Percentiles rank a stretch among this genome's conserved stretches.
These are phyloP conservation scores for Aquilaria malaccensis DNA, from an alignment of 345 rosid genomes.

Conservation along the genomic window DNA sequence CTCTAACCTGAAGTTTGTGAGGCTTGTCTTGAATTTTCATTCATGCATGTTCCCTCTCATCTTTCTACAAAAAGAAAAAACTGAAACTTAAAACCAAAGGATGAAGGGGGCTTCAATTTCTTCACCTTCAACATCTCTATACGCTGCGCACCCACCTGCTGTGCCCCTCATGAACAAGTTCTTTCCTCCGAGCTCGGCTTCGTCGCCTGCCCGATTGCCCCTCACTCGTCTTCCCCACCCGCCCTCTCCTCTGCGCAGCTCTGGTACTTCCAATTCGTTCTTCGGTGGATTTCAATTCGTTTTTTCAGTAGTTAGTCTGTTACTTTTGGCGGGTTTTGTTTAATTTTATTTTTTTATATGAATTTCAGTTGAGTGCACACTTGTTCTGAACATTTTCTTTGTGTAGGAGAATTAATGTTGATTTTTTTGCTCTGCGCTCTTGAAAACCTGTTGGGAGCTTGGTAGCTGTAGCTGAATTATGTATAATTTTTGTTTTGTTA, in stretches of 20 bases:
- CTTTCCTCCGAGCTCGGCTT: conserved; percentile 16
- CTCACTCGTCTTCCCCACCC: conserved; percentile 16
- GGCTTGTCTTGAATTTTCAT: background rate
- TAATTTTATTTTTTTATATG: background rate
- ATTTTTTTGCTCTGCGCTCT: too few species aligned
- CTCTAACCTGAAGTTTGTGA: background rate
- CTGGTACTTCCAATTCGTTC: conserved; percentile 21
- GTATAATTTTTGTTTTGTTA: too few species aligned
- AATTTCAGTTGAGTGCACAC: background rate
- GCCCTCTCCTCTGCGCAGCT: conserved; percentile 24
- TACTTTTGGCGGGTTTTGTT: background rate
- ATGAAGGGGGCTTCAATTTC: conserved; percentile 36
- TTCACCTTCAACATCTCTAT: conserved; percentile 14
- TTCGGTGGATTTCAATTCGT: background rate
- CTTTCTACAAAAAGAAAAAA: too few species aligned
- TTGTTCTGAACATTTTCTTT: too few species aligned
- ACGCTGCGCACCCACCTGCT: conserved; percentile 3
- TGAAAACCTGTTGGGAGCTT: too few species aligned
- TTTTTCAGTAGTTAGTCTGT: background rate
- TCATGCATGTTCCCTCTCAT: background rate
- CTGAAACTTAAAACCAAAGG: background rate
- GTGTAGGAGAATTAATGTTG: too few species aligned
- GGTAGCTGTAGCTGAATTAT: too few species aligned
- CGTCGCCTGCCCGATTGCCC: conserved; percentile 17
- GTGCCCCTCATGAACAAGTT: conserved; percentile 10